phyloP scores from a whole-genome alignment of 148 eudicot species.

The Rhododendron ferrugineum region DNA sequence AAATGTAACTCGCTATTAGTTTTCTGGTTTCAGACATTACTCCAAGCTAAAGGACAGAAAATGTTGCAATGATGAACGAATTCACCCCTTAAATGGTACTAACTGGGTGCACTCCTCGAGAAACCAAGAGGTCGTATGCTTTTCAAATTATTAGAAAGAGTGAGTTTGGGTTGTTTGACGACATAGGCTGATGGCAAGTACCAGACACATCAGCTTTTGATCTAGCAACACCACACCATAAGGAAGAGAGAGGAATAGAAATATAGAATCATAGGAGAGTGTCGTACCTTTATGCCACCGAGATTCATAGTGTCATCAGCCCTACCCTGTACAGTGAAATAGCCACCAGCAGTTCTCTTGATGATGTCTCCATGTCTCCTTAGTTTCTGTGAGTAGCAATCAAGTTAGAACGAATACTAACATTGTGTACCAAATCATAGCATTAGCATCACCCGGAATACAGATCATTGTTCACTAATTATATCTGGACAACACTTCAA shows the following conservation, averaged over 20 bases:
- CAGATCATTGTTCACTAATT: not conserved
- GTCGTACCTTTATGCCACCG: conserved; percentile 87
- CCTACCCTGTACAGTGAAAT: conserved; percentile 68
- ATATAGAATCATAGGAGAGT: not conserved
- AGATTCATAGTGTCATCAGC: conserved; percentile 99
- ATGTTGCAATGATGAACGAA: not conserved
- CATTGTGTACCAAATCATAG: not conserved
- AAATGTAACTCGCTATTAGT: not conserved
- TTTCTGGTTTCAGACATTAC: not conserved
- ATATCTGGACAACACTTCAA: not conserved
- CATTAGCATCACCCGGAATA: not conserved
- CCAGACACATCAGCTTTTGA: not conserved
- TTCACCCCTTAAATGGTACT: not conserved
- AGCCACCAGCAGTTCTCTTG: conserved; percentile 74
- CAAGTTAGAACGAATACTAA: not conserved
- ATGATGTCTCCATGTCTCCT: conserved; percentile 93
- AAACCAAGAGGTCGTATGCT: not conserved
- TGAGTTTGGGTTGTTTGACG: not conserved
- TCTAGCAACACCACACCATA: not conserved
- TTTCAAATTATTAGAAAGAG: not conserved
- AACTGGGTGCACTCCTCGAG: not conserved
- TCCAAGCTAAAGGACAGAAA: not conserved
- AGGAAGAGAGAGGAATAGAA: not conserved
- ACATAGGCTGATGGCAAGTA: not conserved
- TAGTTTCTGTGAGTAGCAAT: conserved; percentile 45